Conservation (phyloP, 2,329 filamentous ascomycete genomes). For the Colletotrichum sansevieriae region DNA sequence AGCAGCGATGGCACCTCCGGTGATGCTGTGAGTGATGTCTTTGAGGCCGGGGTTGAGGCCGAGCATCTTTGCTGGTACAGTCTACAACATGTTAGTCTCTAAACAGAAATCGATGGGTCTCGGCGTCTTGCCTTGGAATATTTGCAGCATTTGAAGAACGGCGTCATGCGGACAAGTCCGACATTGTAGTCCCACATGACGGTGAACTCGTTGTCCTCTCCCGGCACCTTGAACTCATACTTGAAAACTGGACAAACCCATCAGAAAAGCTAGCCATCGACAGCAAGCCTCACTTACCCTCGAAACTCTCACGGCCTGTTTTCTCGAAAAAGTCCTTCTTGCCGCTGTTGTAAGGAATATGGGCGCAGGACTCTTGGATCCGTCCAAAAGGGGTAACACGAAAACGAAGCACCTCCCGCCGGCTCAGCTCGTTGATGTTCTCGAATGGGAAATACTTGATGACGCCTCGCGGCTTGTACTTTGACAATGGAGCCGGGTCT, state of each 20-base stretch:
- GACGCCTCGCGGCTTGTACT: slow-evolving; percentile 72
- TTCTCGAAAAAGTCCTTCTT: slow-evolving; percentile 91
- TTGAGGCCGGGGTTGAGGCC: slow-evolving; percentile 83
- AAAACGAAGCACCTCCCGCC: slow-evolving; percentile 72
- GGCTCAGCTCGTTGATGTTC: slow-evolving; percentile 68
- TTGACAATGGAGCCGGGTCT: slow-evolving; percentile 72
- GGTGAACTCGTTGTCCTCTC: slow-evolving; percentile 74
- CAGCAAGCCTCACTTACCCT: slow-evolving; percentile 70
- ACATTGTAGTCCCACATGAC: slow-evolving; percentile 99
- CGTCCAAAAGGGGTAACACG: slow-evolving; percentile 74
- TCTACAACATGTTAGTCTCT: slow-evolving; percentile 65
- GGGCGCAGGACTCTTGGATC: slow-evolving; percentile 73
- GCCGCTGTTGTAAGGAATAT: slow-evolving; percentile 94
- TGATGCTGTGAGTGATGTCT: slow-evolving; percentile 95
- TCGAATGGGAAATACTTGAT: slow-evolving; percentile 84
- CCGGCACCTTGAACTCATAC: slow-evolving; percentile 83
- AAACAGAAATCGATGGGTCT: background rate
- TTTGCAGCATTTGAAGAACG: slow-evolving; percentile 91
- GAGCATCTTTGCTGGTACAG: slow-evolving; percentile 87
- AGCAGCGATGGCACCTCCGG: slow-evolving; percentile 88
- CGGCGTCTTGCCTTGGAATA: slow-evolving; percentile 78
- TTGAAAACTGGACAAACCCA: slow-evolving; percentile 74
- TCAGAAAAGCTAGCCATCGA: slow-evolving; percentile 21
- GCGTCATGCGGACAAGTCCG: slow-evolving; percentile 92
- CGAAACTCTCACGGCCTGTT: slow-evolving; percentile 88